Conservation (phyloP, 2,329 filamentous ascomycete genomes). For the Diplocarpon rosae region DNA sequence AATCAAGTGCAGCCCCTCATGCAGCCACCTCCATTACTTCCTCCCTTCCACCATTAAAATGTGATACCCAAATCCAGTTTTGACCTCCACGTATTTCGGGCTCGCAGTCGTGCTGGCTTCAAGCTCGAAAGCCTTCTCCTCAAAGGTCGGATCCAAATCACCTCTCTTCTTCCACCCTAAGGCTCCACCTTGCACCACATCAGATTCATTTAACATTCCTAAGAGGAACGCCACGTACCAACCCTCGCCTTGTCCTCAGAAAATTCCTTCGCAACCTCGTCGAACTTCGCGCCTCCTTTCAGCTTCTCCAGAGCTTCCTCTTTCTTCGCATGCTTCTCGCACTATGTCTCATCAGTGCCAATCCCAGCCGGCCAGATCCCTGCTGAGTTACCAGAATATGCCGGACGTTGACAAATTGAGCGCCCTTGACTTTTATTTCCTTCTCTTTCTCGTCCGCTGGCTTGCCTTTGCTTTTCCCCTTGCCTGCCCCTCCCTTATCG, state of each 20-base stretch:
- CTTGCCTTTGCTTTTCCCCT: slow-evolving; percentile 28
- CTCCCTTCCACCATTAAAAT: slow-evolving; percentile 57
- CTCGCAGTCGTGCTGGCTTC: slow-evolving; percentile 52
- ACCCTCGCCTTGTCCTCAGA: slow-evolving; percentile 68
- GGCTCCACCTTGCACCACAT: slow-evolving; percentile 44
- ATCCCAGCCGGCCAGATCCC: not conserved
- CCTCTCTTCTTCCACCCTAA: slow-evolving; percentile 66
- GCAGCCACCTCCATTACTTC: slow-evolving; percentile 17
- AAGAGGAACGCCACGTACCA: slow-evolving; percentile 32
- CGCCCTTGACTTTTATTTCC: slow-evolving; percentile 42
- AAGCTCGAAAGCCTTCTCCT: slow-evolving; percentile 59
- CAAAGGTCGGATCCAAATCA: slow-evolving; percentile 56
- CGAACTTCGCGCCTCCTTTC: slow-evolving; percentile 56
- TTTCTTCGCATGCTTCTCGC: slow-evolving; percentile 68
- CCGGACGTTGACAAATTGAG: slow-evolving; percentile 60
- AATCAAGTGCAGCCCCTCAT: not conserved
- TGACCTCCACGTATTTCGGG: slow-evolving; percentile 58
- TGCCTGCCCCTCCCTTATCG: slow-evolving; percentile 21
- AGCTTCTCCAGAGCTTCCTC: slow-evolving; percentile 64
- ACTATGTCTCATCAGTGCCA: slow-evolving; percentile 32
- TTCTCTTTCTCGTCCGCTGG: slow-evolving; percentile 31
- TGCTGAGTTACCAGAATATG: slow-evolving; percentile 41
- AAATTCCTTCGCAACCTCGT: slow-evolving; percentile 60
- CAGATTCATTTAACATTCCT: not conserved
- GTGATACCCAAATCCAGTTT: slow-evolving; percentile 69